Conservation (phyloP, 2,329 filamentous ascomycete species). For the Colletotrichum chlorophyti region DNA sequence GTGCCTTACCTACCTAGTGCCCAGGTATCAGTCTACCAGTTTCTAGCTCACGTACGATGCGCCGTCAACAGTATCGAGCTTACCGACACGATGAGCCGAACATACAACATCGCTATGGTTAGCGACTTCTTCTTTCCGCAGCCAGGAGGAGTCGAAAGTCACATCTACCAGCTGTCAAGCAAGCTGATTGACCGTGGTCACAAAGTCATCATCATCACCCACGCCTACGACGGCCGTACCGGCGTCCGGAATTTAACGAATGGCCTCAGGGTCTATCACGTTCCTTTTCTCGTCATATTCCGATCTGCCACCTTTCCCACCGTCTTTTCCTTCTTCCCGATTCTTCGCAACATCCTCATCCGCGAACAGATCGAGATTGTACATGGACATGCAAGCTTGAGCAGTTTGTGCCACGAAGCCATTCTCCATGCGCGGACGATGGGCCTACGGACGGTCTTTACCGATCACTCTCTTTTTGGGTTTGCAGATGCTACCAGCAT, state of each 20-base stretch:
- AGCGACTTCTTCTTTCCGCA: slow-evolving; percentile 99
- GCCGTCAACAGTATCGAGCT: background rate
- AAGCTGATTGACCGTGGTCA: slow-evolving; percentile 98
- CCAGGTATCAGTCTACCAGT: too few relatives aligned
- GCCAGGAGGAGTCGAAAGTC: slow-evolving; percentile 94
- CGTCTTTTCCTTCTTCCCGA: slow-evolving; percentile 97
- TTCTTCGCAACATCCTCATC: slow-evolving; percentile 96
- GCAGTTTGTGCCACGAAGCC: slow-evolving; percentile 91
- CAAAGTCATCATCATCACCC: slow-evolving; percentile 97
- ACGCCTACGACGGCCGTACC: slow-evolving; percentile 89
- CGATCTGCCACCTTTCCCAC: slow-evolving; percentile 93
- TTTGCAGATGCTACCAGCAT: slow-evolving; percentile 97
- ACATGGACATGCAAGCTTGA: slow-evolving; percentile 94
- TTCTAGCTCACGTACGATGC: slow-evolving; percentile 13
- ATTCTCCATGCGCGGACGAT: slow-evolving; percentile 95
- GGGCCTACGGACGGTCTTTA: slow-evolving; percentile 95
- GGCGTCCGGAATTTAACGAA: slow-evolving; percentile 96
- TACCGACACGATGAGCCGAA: slow-evolving; percentile 41
- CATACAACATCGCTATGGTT: slow-evolving; percentile 85
- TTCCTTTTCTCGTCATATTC: slow-evolving; percentile 95
- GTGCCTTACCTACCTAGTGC: too few relatives aligned
- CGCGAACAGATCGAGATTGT: slow-evolving; percentile 96
- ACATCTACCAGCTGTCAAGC: slow-evolving; percentile 96
- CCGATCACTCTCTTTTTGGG: slow-evolving; percentile 95
- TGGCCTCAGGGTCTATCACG: slow-evolving; percentile 96